Percentiles rank a stretch among this genome's conserved stretches.
Evolutionary conservation across 2,329 filamentous ascomycete genomes (phyloP).

Genomic region (Podosphaera xanthii): DNA sequence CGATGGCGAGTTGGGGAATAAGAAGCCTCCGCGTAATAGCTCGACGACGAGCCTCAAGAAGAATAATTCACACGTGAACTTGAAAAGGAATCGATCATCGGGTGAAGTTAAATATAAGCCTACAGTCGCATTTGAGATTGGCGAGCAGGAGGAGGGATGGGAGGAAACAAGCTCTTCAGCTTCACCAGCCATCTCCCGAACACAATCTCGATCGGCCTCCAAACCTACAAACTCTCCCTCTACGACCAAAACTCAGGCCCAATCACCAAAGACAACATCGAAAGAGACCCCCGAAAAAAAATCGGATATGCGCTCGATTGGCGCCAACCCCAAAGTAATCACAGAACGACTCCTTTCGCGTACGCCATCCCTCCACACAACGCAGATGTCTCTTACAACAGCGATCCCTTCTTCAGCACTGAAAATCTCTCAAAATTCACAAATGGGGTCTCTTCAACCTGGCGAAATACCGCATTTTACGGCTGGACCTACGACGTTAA

Average conservation of each 20-base stretch:
- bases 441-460: conserved; percentile 6
- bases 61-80: conserved; percentile 28
- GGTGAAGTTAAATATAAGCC: conserved; percentile 31
- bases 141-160: conserved; percentile 35
- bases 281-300: conserved; percentile 6
- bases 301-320: conserved; percentile 21
- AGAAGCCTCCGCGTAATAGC: conserved; percentile 10
- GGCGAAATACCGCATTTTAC: conserved; percentile 35
- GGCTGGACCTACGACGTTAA: conserved; percentile 25
- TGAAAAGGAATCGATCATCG: conserved; percentile 38
- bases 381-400: conserved; percentile 36
- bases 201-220: conserved; percentile 14
- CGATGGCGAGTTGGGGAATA: conserved; percentile 10
- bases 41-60: conserved; percentile 21
- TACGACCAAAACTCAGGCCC: conserved; percentile 20
- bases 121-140: conserved; percentile 40
- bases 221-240: conserved; percentile 20
- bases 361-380: conserved; percentile 33
- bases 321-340: conserved; percentile 38
- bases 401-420: conserved; percentile 19
- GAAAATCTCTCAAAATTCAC: conserved; percentile 17
- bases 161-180: conserved; percentile 42
- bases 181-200: conserved; percentile 31
- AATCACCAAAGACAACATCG: conserved; percentile 8
- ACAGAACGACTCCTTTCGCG: conserved; percentile 45